Evolutionary conservation across 2,329 filamentous ascomycete genomes (phyloP).

Genomic region (Cytospora piceae): DNA sequence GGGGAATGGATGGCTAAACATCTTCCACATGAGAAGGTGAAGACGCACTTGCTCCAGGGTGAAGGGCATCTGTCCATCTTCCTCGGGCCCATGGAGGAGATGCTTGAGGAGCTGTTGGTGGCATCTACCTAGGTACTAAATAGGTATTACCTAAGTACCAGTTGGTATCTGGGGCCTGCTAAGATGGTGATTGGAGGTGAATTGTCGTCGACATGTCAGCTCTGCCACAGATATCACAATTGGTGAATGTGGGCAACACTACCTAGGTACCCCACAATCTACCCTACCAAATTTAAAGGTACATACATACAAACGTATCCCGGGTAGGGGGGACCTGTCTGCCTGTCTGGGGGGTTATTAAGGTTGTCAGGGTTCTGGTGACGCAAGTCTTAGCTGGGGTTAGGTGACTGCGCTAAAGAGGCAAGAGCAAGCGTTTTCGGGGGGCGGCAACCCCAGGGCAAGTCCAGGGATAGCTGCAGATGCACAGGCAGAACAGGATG

Average conservation of each 20-base stretch:
- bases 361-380: slow-evolving; percentile 7
- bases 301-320: no score
- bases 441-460: not conserved
- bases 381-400: slow-evolving; percentile 23
- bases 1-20: slow-evolving; percentile 34
- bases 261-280: not conserved
- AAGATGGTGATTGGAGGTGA: no score
- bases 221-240: no score
- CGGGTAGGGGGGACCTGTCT: no score
- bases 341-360: no score
- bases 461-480: no score
- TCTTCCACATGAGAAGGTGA: slow-evolving; percentile 32
- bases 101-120: slow-evolving; percentile 25
- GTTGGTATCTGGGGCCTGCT: no score
- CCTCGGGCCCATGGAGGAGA: slow-evolving; percentile 9
- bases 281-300: not conserved
- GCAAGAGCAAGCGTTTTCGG: slow-evolving; percentile 8
- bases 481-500: no score
- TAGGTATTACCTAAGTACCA: not conserved
- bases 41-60: slow-evolving; percentile 32
- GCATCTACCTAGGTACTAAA: not conserved
- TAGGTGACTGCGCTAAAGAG: slow-evolving; percentile 24
- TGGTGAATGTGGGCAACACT: no score
- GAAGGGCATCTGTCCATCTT: slow-evolving; percentile 33
- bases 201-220: no score